These are phyloP conservation scores for Paraconiothyrium sp. DNA, from an alignment of 2,329 filamentous ascomycete species.

Conservation along the genomic window DNA sequence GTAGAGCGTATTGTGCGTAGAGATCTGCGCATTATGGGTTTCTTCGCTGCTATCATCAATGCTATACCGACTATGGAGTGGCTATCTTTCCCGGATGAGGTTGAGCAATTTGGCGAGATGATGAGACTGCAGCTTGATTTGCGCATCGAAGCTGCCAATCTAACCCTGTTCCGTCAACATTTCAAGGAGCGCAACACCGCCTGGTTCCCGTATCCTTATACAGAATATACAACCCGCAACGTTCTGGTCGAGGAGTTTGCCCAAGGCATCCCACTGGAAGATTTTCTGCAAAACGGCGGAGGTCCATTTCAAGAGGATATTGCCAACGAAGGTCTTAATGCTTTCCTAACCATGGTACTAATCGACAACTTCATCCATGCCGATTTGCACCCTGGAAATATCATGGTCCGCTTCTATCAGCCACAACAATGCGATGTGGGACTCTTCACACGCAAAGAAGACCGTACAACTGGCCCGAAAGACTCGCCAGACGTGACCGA, in stretches of 20 bases:
- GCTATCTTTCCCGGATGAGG: slow-evolving; percentile 95
- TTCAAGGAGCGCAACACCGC: slow-evolving; percentile 90
- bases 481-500: slow-evolving; percentile 82
- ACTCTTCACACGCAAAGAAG: slow-evolving; percentile 55
- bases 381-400: slow-evolving; percentile 95
- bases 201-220: slow-evolving; percentile 97
- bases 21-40: slow-evolving; percentile 91
- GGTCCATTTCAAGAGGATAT: slow-evolving; percentile 95
- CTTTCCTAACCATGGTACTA: slow-evolving; percentile 94
- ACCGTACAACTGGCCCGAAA: slow-evolving; percentile 49
- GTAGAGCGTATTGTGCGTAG: slow-evolving; percentile 91
- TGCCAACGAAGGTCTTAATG: slow-evolving; percentile 92
- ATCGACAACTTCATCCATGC: slow-evolving; percentile 98
- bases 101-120: slow-evolving; percentile 95
- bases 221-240: slow-evolving; percentile 89
- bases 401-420: slow-evolving; percentile 99
- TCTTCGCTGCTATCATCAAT: slow-evolving; percentile 88
- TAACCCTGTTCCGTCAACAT: slow-evolving; percentile 86
- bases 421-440: slow-evolving; percentile 75
- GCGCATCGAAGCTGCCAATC: slow-evolving; percentile 91
- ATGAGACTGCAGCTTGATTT: slow-evolving; percentile 97
- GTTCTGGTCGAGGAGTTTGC: slow-evolving; percentile 96
- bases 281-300: slow-evolving; percentile 90
- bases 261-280: slow-evolving; percentile 88
- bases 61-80: slow-evolving; percentile 93